These are phyloP conservation scores for Cylindrotheca closterium DNA, from an alignment of 108 stramenopile genomes.

Conservation along the genomic window DNA sequence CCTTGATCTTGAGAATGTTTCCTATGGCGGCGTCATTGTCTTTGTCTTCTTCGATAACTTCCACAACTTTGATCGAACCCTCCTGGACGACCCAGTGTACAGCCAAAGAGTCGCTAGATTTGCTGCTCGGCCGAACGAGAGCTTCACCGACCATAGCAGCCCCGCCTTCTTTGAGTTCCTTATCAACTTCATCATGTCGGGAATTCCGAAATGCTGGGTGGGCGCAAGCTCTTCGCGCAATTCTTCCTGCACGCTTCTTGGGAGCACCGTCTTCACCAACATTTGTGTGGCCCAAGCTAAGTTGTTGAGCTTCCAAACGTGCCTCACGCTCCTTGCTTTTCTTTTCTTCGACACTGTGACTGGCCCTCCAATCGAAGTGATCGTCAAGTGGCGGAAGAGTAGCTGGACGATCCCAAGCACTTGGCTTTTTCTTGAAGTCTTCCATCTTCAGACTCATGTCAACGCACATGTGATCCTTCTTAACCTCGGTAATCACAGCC, in stretches of 20 bases:
- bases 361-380: slow-evolving; percentile 63
- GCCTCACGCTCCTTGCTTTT: slow-evolving; percentile 79
- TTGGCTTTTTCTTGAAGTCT: slow-evolving; percentile 78
- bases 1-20: slow-evolving; percentile 73
- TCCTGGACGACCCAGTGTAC: slow-evolving; percentile 84
- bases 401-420: slow-evolving; percentile 78
- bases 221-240: slow-evolving; percentile 78
- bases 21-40: slow-evolving; percentile 87
- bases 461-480: slow-evolving; percentile 90
- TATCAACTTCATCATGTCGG: slow-evolving; percentile 63
- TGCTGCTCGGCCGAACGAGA: slow-evolving; percentile 81
- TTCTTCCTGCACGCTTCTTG: slow-evolving; percentile 50
- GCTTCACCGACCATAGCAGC: slow-evolving; percentile 84
- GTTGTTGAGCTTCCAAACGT: slow-evolving; percentile 61
- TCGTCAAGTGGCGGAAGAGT: slow-evolving; percentile 66
- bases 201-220: slow-evolving; percentile 88
- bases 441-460: slow-evolving; percentile 85
- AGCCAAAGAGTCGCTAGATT: slow-evolving; percentile 76
- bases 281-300: slow-evolving; percentile 44
- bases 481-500: slow-evolving; percentile 83
- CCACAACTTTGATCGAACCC: slow-evolving; percentile 80
- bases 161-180: slow-evolving; percentile 69
- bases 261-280: slow-evolving; percentile 46
- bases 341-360: slow-evolving; percentile 63
- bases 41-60: slow-evolving; percentile 84